Evolutionary conservation across 2,329 filamentous ascomycete genomes (phyloP).

Genomic region (Neonectria magnoliae): DNA sequence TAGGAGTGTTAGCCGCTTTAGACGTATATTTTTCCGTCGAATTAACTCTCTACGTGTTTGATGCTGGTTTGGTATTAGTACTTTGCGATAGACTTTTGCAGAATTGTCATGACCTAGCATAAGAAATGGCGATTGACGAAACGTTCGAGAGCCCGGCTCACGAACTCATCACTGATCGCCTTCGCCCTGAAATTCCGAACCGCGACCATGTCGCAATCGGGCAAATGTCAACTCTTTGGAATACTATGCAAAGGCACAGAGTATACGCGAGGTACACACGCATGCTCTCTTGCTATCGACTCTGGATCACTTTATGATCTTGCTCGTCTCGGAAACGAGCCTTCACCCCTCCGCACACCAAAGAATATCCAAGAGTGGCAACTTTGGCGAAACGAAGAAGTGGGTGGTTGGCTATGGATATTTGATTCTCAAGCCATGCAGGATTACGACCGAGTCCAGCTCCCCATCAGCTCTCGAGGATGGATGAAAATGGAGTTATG

Average conservation of each 20-base stretch:
- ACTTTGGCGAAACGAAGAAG: background rate
- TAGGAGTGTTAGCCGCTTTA: too few relatives aligned
- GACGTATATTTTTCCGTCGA: too few relatives aligned
- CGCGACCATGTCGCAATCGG: background rate
- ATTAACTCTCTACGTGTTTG: too few relatives aligned
- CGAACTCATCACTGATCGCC: background rate
- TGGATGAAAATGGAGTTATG: conserved; percentile 1
- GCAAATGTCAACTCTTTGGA: background rate
- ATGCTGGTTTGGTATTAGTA: too few relatives aligned
- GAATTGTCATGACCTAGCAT: too few relatives aligned
- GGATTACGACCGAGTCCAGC: background rate
- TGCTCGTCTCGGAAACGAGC: background rate
- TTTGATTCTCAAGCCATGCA: background rate
- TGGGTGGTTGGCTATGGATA: background rate
- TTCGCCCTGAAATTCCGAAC: background rate
- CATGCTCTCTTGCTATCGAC: background rate
- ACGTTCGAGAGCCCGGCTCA: background rate
- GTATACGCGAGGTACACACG: background rate
- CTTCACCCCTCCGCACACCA: background rate
- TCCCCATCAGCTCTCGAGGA: background rate
- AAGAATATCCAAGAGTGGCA: background rate
- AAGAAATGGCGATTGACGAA: background rate
- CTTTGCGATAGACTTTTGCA: too few relatives aligned
- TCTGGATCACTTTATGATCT: background rate
- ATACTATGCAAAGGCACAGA: background rate